Evolutionary conservation across 805 yeast genomes (phyloP).

Genomic region (Saturnispora besseyi): DNA sequence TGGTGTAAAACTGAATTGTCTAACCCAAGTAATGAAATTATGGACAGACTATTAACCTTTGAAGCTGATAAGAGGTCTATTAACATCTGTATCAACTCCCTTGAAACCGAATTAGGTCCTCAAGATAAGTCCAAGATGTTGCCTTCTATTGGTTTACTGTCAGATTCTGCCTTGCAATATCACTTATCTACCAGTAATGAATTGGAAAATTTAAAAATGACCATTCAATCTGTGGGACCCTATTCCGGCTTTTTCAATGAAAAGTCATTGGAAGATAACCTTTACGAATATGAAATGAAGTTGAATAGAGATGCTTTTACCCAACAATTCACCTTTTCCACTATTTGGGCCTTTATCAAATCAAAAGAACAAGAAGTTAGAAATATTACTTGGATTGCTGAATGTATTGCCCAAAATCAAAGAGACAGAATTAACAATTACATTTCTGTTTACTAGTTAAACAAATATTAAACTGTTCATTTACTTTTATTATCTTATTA

Average conservation of each 20-base stretch:
- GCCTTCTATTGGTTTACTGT: constrained; percentile 73
- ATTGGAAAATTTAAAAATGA: constrained; percentile 65
- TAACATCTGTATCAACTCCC: constrained; percentile 83
- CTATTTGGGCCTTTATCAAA: constrained; percentile 95
- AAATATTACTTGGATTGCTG: constrained; percentile 99
- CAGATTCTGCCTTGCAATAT: constrained; percentile 57
- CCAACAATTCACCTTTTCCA: constrained; percentile 85
- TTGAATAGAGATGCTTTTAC: constrained; percentile 88
- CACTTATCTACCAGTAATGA: constrained; percentile 74
- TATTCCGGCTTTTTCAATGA: constrained; percentile 48
- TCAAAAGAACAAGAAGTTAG: constrained; percentile 95
- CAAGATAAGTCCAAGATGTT: constrained; percentile 64
- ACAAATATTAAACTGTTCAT: neutral
- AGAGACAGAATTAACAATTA: constrained; percentile 87
- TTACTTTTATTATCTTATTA: neutral
- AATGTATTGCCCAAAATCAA: constrained; percentile 98
- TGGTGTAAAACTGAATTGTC: constrained; percentile 57
- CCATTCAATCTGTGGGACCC: constrained; percentile 57
- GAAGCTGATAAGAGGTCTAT: constrained; percentile 95
- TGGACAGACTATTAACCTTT: constrained; percentile 69
- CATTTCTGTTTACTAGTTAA: constrained; percentile 64
- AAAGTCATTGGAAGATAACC: constrained; percentile 84
- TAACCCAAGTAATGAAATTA: constrained; percentile 71
- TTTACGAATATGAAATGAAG: constrained; percentile 87
- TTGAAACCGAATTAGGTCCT: constrained; percentile 69